Evolutionary conservation across 345 rosid genomes (phyloP), one percentile per base, ranked within the genome.

Genomic region (Excoecaria agallocha): DNA sequence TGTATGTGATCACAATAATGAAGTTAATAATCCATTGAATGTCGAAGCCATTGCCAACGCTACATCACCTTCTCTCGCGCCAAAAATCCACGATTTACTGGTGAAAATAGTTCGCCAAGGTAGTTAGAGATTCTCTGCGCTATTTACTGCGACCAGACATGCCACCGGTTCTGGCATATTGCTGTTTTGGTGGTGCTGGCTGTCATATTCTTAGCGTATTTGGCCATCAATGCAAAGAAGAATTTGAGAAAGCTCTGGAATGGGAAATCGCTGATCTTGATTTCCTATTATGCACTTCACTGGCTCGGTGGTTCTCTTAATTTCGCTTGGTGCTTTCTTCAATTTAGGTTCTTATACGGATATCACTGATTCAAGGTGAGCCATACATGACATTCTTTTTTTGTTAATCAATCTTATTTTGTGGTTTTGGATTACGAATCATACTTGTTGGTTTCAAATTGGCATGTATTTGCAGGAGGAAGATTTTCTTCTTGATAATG

Each of bases 271-370:
- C 77, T 78, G 38, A 71, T 86, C 49, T 68, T 86, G 87, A 82
- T 88, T 67, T 83, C 87, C 41, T 88, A 85, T 74, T 88, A 84
- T 70, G 79, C 83, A 57, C 85, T 88, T 68, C 85, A 84, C 69
- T 88, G 87, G 88, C 48, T 86, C 38, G 89, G 86, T 17, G 66
- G 77, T 11, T 63, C 65, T 56, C 85, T 88, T 73, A 86, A 88
- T 70, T 87, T 88, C 9, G 85, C 84, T 56, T 88, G 91, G 91
- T 83, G 86, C 82, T 84, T 73, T 71, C 81, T 88, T 73, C 89
- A 86, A 89, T 88, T 84, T 62, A 45, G 22, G 20, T 54, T 16
- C 25, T 9, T 22, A 45, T 56, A 22, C 5, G 8, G 20, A 20
- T 56, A 6, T 25, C 24, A 16, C 1, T 16, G 3, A 12, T 54